Evolutionary conservation across 805 yeast species (phyloP).

Genomic region (Metschnikowia kofuensis): DNA sequence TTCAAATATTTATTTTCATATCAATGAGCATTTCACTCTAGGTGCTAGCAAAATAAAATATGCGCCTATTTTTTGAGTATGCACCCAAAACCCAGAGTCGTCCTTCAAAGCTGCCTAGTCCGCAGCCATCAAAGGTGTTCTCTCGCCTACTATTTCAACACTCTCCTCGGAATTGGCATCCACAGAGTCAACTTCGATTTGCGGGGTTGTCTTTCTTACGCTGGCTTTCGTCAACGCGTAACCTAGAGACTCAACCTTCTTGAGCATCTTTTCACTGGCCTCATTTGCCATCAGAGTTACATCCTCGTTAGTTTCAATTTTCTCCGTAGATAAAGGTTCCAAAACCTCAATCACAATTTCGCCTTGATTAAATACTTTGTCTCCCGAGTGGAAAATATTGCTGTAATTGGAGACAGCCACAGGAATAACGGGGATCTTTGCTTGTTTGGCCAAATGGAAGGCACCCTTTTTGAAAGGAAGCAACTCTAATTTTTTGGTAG

Average conservation of each 20-base stretch:
- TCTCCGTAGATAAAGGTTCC: conserved; percentile 73
- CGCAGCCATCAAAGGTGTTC: conserved; percentile 16
- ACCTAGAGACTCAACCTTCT: conserved; percentile 40
- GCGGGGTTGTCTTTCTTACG: not conserved
- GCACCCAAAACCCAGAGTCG: too few relatives aligned
- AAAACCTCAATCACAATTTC: conserved; percentile 74
- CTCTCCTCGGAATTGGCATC: conserved; percentile 12
- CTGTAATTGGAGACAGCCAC: conserved; percentile 85
- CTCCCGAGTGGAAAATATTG: conserved; percentile 57
- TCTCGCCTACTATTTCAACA: conserved; percentile 17
- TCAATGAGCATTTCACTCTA: not conserved
- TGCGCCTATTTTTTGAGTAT: too few relatives aligned
- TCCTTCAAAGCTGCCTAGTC: conserved; percentile 3
- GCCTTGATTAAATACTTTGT: conserved; percentile 71
- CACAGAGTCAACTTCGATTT: not conserved
- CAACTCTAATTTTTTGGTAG: conserved; percentile 60
- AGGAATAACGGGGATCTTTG: conserved; percentile 86
- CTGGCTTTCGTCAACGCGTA: conserved; percentile 21
- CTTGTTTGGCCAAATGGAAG: conserved; percentile 94
- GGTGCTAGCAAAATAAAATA: not conserved
- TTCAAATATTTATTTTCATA: too few relatives aligned
- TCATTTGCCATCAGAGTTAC: conserved; percentile 57
- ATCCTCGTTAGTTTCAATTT: conserved; percentile 62
- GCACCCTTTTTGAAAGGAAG: conserved; percentile 97
- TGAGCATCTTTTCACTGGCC: conserved; percentile 59